A percentile compares a stretch with the other conserved stretches of the same genome.
These are phyloP conservation scores for Oidiodendron maius DNA, from an alignment of 495 filamentous ascomycete species.

Conservation along the genomic window DNA sequence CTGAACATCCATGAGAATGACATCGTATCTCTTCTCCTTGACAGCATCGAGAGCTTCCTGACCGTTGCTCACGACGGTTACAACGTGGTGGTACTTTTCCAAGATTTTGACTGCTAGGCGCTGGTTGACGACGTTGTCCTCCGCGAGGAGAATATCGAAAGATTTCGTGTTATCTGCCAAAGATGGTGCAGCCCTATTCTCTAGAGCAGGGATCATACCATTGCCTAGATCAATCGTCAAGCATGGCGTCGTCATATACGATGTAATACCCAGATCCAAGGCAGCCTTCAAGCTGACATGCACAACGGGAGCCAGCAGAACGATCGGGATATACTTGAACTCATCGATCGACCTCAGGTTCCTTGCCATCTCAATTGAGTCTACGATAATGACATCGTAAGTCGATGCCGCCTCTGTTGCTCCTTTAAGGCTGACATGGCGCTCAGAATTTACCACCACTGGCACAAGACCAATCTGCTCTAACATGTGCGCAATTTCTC, in stretches of 20 bases:
- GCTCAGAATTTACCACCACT: conserved; percentile 70
- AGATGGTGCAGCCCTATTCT: conserved; percentile 87
- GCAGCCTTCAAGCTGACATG: conserved; percentile 92
- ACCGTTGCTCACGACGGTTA: conserved; percentile 94
- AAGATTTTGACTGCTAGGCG: conserved; percentile 94
- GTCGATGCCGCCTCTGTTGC: conserved; percentile 49
- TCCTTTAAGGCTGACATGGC: conserved; percentile 31
- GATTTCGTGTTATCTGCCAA: conserved; percentile 91
- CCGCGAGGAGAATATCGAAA: conserved; percentile 92
- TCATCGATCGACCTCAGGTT: conserved; percentile 80
- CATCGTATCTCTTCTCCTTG: conserved; percentile 86
- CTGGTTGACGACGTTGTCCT: conserved; percentile 98
- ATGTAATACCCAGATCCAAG: conserved; percentile 92
- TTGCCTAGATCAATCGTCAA: conserved; percentile 94
- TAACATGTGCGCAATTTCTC: conserved; percentile 75
- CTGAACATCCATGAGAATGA: conserved; percentile 98
- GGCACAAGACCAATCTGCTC: conserved; percentile 73
- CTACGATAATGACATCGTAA: conserved; percentile 97
- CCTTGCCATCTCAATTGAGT: conserved; percentile 85
- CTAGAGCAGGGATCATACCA: conserved; percentile 94
- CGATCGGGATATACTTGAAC: conserved; percentile 97
- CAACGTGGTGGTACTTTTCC: conserved; percentile 94
- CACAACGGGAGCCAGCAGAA: conserved; percentile 85
- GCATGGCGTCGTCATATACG: conserved; percentile 98
- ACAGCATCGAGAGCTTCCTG: conserved; percentile 86